Evolutionary conservation across 2,329 filamentous ascomycete species (phyloP), one percentile per base, ranked within the genome.

Genomic region (Lecanoromycetidae sp.): DNA sequence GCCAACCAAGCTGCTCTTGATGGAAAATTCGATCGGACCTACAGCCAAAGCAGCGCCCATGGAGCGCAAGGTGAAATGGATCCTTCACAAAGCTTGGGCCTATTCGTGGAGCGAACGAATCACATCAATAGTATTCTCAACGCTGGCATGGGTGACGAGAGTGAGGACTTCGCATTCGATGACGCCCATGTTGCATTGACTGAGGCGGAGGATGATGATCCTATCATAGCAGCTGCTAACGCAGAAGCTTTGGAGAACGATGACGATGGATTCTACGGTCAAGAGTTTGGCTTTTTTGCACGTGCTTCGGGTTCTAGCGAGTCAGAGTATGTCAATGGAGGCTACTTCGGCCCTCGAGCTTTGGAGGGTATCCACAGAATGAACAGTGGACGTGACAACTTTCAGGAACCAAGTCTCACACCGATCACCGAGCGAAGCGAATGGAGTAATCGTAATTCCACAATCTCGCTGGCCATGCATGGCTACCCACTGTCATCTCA

Each of bases 241-340:
- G 88, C 90, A 0, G 88, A 91, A 61, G 91, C 84, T 1, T 71
- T 98, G 6, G 90, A 91, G 37, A 88, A 87, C 55, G 91, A 98
- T 58, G 82, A 82, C 5, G 90, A 95, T 54, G 90, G 87, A 0
- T 93, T 91, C 69, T 98, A 98, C 59, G 91, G 91, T 0, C 82
- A 87, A 56, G 91, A 98, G 61, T 98, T 98, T 59, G 88, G 87
- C 0, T 98, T 98, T 63, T 98, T 94, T 62, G 87, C 88, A 20
- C 64, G 66, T 15, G 62, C 66, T 9, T 61, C 71, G 38, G 71
- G 70, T 17, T 68, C 66, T 25, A 66, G 67, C 46, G 68, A 68
- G 32, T 65, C 70, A 5, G 67, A 83, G 46, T 84, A 82, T 56
- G 75, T 79, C 12, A 84, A 87, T 56, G 91, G 91, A 23, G 91